Conservation (phyloP, 768 basidiomycete genomes). For the Suillus placidus region DNA sequence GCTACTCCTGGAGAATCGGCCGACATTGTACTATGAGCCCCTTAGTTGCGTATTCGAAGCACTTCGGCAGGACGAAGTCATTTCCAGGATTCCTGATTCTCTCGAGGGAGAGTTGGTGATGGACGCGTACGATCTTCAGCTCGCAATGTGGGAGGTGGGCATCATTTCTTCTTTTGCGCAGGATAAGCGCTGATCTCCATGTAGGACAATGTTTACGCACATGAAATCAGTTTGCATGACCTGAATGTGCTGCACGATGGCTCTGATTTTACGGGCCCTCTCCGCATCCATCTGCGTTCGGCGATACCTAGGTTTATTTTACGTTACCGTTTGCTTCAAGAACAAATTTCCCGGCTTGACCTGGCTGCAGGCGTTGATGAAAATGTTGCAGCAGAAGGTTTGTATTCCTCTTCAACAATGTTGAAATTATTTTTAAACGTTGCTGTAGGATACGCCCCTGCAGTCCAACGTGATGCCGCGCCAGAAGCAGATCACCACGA, state of each 20-base stretch:
- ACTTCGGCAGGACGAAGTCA: slow-evolving; percentile 61
- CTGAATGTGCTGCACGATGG: slow-evolving; percentile 71
- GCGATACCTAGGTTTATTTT: slow-evolving; percentile 62
- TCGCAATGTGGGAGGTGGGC: slow-evolving; percentile 66
- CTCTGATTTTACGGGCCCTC: slow-evolving; percentile 60
- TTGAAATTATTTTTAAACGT: not conserved
- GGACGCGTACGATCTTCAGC: slow-evolving; percentile 69
- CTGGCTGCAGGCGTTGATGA: slow-evolving; percentile 22
- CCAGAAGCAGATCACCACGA: slow-evolving; percentile 12
- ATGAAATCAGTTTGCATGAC: slow-evolving; percentile 73
- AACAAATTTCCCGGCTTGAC: slow-evolving; percentile 49
- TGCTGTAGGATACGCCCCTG: not conserved
- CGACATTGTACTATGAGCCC: slow-evolving; percentile 79
- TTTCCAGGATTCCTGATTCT: slow-evolving; percentile 49
- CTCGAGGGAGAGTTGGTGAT: slow-evolving; percentile 65
- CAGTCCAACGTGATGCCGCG: slow-evolving; percentile 9
- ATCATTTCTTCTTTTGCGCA: not conserved
- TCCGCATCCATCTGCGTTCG: slow-evolving; percentile 57
- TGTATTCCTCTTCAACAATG: not conserved
- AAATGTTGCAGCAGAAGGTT: slow-evolving; percentile 27
- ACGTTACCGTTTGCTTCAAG: slow-evolving; percentile 66
- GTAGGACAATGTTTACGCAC: slow-evolving; percentile 71
- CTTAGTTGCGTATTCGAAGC: slow-evolving; percentile 71
- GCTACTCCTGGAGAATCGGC: slow-evolving; percentile 63
- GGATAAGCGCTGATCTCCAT: slow-evolving; percentile 11